Percentiles rank a stretch among this genome's conserved stretches.
phyloP scores from a whole-genome alignment of 805 yeast species.

The Kuraishia hungarica region DNA sequence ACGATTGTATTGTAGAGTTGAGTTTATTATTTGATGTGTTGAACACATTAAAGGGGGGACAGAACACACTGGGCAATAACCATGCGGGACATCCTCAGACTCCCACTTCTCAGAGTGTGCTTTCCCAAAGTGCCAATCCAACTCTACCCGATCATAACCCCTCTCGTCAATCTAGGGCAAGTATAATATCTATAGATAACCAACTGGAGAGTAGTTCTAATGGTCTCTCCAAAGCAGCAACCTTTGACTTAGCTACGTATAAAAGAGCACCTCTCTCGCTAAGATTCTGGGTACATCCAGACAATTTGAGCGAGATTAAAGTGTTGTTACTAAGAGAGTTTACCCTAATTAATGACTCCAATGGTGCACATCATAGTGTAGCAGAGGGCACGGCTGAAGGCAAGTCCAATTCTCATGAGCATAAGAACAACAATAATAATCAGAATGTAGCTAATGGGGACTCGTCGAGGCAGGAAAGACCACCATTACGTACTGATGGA shows the following conservation, averaged over 20 bases:
- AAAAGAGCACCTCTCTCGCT: conserved; percentile 27
- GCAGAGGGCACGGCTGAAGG: not conserved
- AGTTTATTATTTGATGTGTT: conserved; percentile 45
- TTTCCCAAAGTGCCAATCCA: not conserved
- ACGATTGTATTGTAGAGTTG: conserved; percentile 52
- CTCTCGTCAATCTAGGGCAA: not conserved
- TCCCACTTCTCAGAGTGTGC: no score
- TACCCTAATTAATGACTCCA: conserved; percentile 23
- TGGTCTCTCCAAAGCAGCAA: not conserved
- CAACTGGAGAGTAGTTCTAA: not conserved
- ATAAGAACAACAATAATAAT: no score
- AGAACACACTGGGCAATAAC: not conserved
- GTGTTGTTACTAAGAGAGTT: conserved; percentile 36
- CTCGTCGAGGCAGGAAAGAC: no score
- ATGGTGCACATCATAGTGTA: not conserved
- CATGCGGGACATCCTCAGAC: not conserved
- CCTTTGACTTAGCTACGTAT: conserved; percentile 26
- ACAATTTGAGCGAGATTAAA: conserved; percentile 46
- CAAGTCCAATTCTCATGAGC: no score
- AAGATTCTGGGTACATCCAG: conserved; percentile 50
- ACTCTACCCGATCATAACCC: not conserved
- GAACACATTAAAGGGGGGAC: conserved; percentile 4
- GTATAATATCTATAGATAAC: not conserved
- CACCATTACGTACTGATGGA: not conserved
- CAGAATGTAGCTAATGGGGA: no score